Evolutionary conservation across 768 basidiomycete species (phyloP).

Genomic region (Xerocomellus chrysenteron): DNA sequence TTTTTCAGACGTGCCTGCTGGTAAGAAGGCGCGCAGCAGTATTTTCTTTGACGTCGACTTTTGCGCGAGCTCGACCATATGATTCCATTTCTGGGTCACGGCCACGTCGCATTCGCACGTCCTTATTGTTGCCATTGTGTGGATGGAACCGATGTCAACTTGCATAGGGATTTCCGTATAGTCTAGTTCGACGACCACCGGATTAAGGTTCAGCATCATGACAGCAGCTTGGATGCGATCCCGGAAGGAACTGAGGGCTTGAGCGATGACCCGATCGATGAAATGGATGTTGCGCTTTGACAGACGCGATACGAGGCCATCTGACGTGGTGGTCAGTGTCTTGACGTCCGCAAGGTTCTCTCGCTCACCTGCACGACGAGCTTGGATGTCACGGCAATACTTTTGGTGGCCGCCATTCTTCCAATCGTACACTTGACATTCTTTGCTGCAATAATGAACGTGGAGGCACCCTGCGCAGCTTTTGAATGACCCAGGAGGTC

Average conservation of each 20-base stretch:
- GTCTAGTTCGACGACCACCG: constrained; percentile 27
- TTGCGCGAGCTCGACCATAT: constrained; percentile 29
- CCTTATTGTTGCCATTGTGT: constrained; percentile 5
- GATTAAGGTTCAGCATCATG: neutral
- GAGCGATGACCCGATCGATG: constrained; percentile 24
- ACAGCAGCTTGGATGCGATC: constrained; percentile 17
- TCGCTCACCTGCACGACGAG: constrained; percentile 23
- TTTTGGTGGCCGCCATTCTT: constrained; percentile 26
- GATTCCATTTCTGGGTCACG: constrained; percentile 25
- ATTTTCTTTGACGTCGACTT: constrained; percentile 20
- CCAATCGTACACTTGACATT: constrained; percentile 33
- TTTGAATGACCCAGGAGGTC: constrained; percentile 27
- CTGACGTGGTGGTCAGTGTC: constrained; percentile 10
- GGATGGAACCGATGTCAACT: constrained; percentile 17
- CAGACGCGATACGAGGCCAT: constrained; percentile 21
- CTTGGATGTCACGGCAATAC: constrained; percentile 29
- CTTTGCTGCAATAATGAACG: constrained; percentile 31
- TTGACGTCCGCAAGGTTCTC: neutral
- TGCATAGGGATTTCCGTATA: constrained; percentile 21
- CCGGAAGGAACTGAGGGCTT: constrained; percentile 15
- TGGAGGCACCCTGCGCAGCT: constrained; percentile 29
- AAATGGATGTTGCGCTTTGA: constrained; percentile 24
- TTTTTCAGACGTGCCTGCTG: constrained; percentile 23
- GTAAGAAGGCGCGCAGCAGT: constrained; percentile 30
- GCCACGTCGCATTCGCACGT: constrained; percentile 24